Evolutionary conservation across 805 yeast genomes (phyloP), one percentile per base, ranked within the genome.

Genomic region (Maudiozyma bulderi): DNA sequence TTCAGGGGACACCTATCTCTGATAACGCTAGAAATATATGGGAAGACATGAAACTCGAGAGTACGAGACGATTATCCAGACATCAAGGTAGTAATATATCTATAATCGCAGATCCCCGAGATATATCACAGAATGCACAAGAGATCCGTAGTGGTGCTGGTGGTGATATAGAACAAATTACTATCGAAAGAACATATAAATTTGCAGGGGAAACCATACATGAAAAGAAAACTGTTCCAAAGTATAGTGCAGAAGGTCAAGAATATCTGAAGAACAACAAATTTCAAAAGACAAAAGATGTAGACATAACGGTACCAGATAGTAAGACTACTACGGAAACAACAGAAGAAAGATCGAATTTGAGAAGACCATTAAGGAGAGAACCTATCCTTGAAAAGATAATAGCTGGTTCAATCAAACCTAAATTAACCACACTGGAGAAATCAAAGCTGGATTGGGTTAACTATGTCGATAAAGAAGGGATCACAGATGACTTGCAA

Each of bases 361-460:
- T 80, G 30, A 62, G 78, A 43, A 75, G 78, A 40, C 82, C 82
- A 51, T 68, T 82, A 45, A 88, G 86, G 60, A 73, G 95, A 54
- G 83, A 86, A 3, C 81, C 91, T 29, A 68, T 87, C 32, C 69
- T 89, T 7, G 90, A 86, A 61, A 86, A 83, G 49, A 89, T 89
- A 37, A 76, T 88, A 43, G 71, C 78, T 42, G 76, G 82, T 9
- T 73, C 85, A 3, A 78, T 83, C 54, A 81, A 84, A 56, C 80
- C 86, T 33, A 91, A 88, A 62, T 73, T 93, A 52, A 86, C 95
- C 28, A 93, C 99, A 0, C 71, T 93, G 54, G 98, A 93, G 63
- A 93, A 93, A 67, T 86, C 95, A 1, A 73, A 95, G 53, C 73
- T 93, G 46, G 99, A 93, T 67, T 93, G 98, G 95, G 95, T 95